Evolutionary conservation across 768 basidiomycete species (phyloP).

Genomic region (Agrocybe pediades): DNA sequence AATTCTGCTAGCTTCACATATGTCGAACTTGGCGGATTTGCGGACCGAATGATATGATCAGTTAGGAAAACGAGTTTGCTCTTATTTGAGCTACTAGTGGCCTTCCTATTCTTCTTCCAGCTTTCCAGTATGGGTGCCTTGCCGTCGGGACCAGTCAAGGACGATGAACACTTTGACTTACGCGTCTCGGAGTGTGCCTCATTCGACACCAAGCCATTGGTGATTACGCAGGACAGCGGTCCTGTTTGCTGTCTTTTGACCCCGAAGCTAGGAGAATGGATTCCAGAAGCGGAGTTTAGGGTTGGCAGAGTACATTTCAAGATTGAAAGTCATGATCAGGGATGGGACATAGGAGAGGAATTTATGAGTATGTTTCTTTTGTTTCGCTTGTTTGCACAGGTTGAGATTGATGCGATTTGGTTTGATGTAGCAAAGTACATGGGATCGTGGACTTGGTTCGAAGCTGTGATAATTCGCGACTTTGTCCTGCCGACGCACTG

Average conservation of each 20-base stretch:
- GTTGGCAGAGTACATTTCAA: not conserved
- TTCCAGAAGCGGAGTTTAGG: not conserved
- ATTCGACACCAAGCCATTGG: not conserved
- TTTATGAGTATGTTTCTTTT: not conserved
- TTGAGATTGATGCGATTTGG: not conserved
- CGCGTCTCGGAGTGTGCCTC: not conserved
- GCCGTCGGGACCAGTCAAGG: not conserved
- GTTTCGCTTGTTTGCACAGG: not conserved
- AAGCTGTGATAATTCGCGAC: conserved; percentile 2
- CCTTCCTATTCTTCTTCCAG: no score
- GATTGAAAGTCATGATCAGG: conserved; percentile 7
- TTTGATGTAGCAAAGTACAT: not conserved
- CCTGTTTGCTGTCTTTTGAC: not conserved
- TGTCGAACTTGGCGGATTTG: no score
- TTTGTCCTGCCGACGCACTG: not conserved
- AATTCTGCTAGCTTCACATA: no score
- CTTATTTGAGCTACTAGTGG: no score
- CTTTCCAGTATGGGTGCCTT: no score
- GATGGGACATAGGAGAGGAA: not conserved
- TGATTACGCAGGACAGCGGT: not conserved
- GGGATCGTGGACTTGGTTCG: conserved; percentile 9
- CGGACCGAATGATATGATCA: no score
- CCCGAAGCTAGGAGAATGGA: not conserved
- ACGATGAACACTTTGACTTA: not conserved
- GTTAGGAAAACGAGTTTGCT: no score